These are phyloP conservation scores for Crithidia acanthocephali DNA, from an alignment of 208 protist genomes.

Conservation along the genomic window DNA sequence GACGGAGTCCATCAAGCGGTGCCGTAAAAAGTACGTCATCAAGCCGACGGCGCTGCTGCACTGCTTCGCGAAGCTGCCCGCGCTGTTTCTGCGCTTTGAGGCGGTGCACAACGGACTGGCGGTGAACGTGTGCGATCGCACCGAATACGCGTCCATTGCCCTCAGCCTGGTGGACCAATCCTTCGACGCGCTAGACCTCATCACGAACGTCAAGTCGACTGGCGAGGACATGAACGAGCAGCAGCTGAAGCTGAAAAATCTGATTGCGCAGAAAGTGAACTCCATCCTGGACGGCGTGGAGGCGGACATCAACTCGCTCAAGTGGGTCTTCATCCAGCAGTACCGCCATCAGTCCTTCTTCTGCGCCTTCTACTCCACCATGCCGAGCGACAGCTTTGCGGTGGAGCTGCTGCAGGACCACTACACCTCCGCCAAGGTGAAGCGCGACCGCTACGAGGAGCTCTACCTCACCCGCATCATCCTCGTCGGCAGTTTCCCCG, in stretches of 20 bases:
- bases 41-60: constrained; percentile 77
- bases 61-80: constrained; percentile 84
- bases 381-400: constrained; percentile 59
- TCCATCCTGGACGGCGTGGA: constrained; percentile 53
- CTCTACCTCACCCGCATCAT: constrained; percentile 87
- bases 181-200: constrained; percentile 78
- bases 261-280: constrained; percentile 46
- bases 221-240: constrained; percentile 35
- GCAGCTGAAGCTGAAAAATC: constrained; percentile 57
- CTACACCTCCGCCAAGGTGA: constrained; percentile 63
- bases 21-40: constrained; percentile 65
- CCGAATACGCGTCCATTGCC: constrained; percentile 76
- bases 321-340: constrained; percentile 82
- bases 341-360: constrained; percentile 92
- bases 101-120: constrained; percentile 72
- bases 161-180: constrained; percentile 80
- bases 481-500: constrained; percentile 73
- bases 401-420: constrained; percentile 67
- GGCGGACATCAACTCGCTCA: constrained; percentile 55
- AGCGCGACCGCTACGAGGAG: constrained; percentile 83
- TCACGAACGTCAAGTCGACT: constrained; percentile 64
- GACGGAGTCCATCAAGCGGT: constrained; percentile 80
- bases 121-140: constrained; percentile 60
- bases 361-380: constrained; percentile 78
- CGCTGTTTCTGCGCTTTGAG: constrained; percentile 76